phyloP scores from a whole-genome alignment of 2,329 filamentous ascomycete species.

The Gliomastix tumulicola region DNA sequence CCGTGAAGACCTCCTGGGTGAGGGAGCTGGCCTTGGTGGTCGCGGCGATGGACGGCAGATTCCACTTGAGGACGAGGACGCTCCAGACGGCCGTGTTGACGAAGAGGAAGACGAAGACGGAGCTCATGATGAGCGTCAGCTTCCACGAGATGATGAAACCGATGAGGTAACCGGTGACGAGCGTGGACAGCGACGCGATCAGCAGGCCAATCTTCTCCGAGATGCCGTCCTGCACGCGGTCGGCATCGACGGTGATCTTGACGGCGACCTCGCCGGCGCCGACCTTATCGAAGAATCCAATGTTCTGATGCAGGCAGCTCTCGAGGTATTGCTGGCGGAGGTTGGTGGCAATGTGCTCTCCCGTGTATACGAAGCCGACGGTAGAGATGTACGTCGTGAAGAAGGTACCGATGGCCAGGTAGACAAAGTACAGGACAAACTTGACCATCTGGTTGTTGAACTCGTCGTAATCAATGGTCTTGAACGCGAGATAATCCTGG shows the following conservation, averaged over 20 bases:
- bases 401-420: slow-evolving; percentile 77
- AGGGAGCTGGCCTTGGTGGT: slow-evolving; percentile 83
- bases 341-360: slow-evolving; percentile 71
- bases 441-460: slow-evolving; percentile 55
- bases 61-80: slow-evolving; percentile 71
- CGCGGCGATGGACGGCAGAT: slow-evolving; percentile 67
- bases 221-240: slow-evolving; percentile 87
- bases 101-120: slow-evolving; percentile 67
- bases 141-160: slow-evolving; percentile 92
- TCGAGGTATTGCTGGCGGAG: slow-evolving; percentile 78
- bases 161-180: slow-evolving; percentile 83
- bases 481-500: slow-evolving; percentile 47
- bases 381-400: slow-evolving; percentile 72
- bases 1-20: slow-evolving; percentile 58
- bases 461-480: slow-evolving; percentile 33
- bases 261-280: slow-evolving; percentile 92
- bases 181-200: slow-evolving; percentile 69
- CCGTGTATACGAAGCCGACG: slow-evolving; percentile 83
- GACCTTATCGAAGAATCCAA: slow-evolving; percentile 88
- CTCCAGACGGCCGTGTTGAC: slow-evolving; percentile 69
- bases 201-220: slow-evolving; percentile 83
- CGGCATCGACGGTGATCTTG: slow-evolving; percentile 89
- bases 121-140: slow-evolving; percentile 78
- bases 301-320: slow-evolving; percentile 81
- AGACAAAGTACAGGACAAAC: slow-evolving; percentile 77